These are phyloP conservation scores for Saitoella complicata DNA, from an alignment of 805 yeast species.

Conservation along the genomic window DNA sequence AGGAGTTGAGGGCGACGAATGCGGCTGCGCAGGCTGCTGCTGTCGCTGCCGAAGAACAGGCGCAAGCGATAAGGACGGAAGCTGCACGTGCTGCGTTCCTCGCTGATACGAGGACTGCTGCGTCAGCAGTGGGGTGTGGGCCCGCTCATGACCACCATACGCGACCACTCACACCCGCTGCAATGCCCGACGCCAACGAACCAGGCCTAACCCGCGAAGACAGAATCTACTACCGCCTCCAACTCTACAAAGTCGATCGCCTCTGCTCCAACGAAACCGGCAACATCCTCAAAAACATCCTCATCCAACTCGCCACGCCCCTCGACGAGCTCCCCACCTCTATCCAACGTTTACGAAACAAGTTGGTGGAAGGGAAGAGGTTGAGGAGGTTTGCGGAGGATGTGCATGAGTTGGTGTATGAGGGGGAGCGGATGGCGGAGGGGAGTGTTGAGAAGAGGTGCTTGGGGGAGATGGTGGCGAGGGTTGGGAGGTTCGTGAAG, in stretches of 20 bases:
- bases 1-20: too few relatives aligned
- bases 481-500: too few relatives aligned
- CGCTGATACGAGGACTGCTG: too few relatives aligned
- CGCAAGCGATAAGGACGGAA: too few relatives aligned
- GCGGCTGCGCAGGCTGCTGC: too few relatives aligned
- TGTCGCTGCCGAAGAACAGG: too few relatives aligned
- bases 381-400: neutral
- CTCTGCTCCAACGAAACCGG: constrained; percentile 1
- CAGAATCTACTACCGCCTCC: neutral
- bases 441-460: neutral
- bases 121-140: too few relatives aligned
- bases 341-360: neutral
- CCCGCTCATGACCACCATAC: too few relatives aligned
- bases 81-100: too few relatives aligned
- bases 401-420: neutral
- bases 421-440: neutral
- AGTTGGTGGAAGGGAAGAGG: neutral
- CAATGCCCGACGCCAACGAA: too few relatives aligned
- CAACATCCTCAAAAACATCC: neutral
- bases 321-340: neutral
- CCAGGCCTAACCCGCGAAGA: neutral
- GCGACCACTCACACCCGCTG: too few relatives aligned
- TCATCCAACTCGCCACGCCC: constrained; percentile 1
- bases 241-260: neutral
- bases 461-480: neutral